Percentiles rank a stretch among this genome's conserved stretches.
phyloP scores from a whole-genome alignment of 2,329 filamentous ascomycete species.

The Fusarium nurragi region DNA sequence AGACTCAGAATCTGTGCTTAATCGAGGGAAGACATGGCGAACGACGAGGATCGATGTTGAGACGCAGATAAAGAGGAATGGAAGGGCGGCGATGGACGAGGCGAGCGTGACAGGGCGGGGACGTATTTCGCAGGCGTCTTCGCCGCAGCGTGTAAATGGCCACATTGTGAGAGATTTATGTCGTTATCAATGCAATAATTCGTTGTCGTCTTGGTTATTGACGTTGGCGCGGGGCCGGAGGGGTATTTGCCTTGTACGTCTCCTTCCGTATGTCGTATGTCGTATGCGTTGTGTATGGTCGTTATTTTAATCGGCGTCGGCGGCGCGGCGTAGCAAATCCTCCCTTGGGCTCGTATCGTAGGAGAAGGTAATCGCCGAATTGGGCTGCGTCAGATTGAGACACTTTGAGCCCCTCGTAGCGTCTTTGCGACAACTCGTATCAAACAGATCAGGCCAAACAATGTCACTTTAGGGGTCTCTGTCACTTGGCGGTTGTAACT shows the following conservation, averaged over 20 bases:
- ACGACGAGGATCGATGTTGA: slow-evolving; percentile 70
- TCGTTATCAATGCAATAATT: slow-evolving; percentile 1
- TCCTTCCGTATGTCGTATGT: slow-evolving; percentile 1
- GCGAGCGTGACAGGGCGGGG: slow-evolving; percentile 55
- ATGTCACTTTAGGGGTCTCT: slow-evolving; percentile 21
- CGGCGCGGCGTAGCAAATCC: slow-evolving; percentile 12
- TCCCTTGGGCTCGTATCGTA: slow-evolving; percentile 11
- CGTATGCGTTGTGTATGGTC: background rate
- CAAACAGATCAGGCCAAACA: background rate
- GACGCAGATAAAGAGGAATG: slow-evolving; percentile 77
- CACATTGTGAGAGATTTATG: slow-evolving; percentile 46
- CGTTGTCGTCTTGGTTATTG: background rate
- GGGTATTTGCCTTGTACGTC: background rate
- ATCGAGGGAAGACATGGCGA: slow-evolving; percentile 76
- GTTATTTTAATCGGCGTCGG: background rate
- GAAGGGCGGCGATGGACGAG: slow-evolving; percentile 68
- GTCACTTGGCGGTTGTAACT: background rate
- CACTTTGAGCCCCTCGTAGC: slow-evolving; percentile 13
- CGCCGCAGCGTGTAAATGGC: slow-evolving; percentile 60
- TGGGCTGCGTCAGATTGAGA: slow-evolving; percentile 17
- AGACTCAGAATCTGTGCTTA: slow-evolving; percentile 64
- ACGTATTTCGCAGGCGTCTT: slow-evolving; percentile 64
- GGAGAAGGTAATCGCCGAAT: background rate
- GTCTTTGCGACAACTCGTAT: slow-evolving; percentile 14
- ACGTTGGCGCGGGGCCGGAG: slow-evolving; percentile 13